Base-by-base conservation (phyloP, 2,329 filamentous ascomycete genomes). In the Didymosphaeria variabile region DNA sequence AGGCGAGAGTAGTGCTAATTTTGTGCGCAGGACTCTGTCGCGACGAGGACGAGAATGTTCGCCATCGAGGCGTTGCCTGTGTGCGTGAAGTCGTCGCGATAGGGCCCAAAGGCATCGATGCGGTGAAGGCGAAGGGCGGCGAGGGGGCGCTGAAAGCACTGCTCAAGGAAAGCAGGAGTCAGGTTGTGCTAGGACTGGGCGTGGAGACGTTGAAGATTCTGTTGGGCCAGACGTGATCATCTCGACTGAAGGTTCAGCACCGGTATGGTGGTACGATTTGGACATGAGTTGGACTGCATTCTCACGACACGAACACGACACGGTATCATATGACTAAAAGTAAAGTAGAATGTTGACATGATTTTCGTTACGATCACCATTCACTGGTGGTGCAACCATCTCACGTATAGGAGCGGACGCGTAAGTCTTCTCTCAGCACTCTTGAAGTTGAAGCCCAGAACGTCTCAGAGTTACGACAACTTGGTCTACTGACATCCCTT, bases 201-300 rank as follows among this genome's bases (percentile, higher is more conserved):
- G 88, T 93, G 5, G 87, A 92, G 72, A 90, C 90, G 1, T 74
- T 97, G 71, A 94, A 94, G 80, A 81, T 85, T 58, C 70, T 93
- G 64, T 73, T 91, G 36, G 67, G 69, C 21, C 62, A 72, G 68
- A 59, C 49, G 50, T 50, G 13, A 60, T 31, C 7, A 21, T 19
- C 7, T 8, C 23, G 42, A 45, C 2, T 8, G 42, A 23, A 23
- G 38, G 17, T 40, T 1, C 13, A 13, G 38, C 3, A 40, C 3
- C 15, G 38, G 19, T 36, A 36, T 15, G 34, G 34, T 12, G 34
- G 34, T 36, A 36, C 1, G 34, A 36, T 36, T 12, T 36, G 42
- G 19, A 21, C 3, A 12, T n/a, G n/a, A 12, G 42, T 21, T 21
- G 19, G 38, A n/a, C 17, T 19, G 19, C 42, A 23, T 21, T 21